phyloP scores from a whole-genome alignment of 108 stramenopile genomes.

The Chaetoceros muelleri region DNA sequence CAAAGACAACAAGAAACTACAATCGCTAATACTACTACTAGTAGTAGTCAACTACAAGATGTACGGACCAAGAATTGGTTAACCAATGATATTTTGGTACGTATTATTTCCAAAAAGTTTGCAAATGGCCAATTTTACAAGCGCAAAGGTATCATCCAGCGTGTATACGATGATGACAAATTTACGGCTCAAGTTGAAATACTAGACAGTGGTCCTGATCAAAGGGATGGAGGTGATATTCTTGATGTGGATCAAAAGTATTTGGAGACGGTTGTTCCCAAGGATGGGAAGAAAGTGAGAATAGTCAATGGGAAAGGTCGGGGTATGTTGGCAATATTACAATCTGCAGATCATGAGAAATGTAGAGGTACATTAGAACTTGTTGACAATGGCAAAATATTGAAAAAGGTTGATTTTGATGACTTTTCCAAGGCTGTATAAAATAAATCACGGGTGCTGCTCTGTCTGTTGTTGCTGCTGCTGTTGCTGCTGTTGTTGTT shows the following conservation, averaged over 20 bases:
- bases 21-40: neutral
- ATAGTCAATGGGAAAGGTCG: conserved; percentile 61
- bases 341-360: conserved; percentile 31
- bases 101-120: conserved; percentile 68
- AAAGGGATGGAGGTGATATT: conserved; percentile 33
- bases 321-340: conserved; percentile 49
- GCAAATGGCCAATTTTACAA: conserved; percentile 70
- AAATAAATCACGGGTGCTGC: too few species aligned
- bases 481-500: too few species aligned
- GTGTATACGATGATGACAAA: conserved; percentile 51
- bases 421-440: conserved; percentile 25
- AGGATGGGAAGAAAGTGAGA: conserved; percentile 50
- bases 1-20: conserved; percentile 3
- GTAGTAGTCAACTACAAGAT: neutral
- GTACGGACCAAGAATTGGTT: conserved; percentile 58
- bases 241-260: conserved; percentile 73
- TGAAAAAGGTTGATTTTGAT: conserved; percentile 32
- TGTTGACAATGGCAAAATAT: conserved; percentile 26
- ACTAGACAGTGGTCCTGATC: conserved; percentile 22
- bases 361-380: conserved; percentile 38
- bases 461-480: too few species aligned
- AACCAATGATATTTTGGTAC: conserved; percentile 60
- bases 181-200: conserved; percentile 60
- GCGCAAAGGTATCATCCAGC: conserved; percentile 67
- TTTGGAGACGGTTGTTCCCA: conserved; percentile 82